Evolutionary conservation across 129 eudicot species (phyloP).

Genomic region (Calendula officinalis): DNA sequence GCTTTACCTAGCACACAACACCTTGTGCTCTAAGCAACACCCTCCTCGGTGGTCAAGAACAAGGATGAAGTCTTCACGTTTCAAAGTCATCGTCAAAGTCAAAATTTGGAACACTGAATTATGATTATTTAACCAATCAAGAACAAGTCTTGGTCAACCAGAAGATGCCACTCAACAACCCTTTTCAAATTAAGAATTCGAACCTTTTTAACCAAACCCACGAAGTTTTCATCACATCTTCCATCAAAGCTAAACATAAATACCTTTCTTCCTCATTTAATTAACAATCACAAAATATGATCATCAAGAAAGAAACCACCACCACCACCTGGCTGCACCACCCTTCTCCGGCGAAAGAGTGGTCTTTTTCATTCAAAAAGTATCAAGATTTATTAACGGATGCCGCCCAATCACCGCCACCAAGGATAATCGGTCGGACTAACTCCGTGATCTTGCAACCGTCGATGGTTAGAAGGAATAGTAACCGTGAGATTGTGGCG

Average conservation of each 20-base stretch:
- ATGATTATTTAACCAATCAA: constrained; percentile 10
- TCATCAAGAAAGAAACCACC: constrained; percentile 36
- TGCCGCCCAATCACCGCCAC: background rate
- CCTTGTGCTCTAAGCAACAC: too few species aligned
- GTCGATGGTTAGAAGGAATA: constrained; percentile 7
- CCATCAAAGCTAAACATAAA: background rate
- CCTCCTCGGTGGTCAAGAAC: too few species aligned
- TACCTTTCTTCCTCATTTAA: constrained; percentile 17
- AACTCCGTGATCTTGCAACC: constrained; percentile 8
- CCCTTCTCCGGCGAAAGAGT: constrained; percentile 28
- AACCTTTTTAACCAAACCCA: constrained; percentile 7
- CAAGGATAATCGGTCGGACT: background rate
- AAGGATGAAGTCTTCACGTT: background rate
- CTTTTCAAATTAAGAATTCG: constrained; percentile 14
- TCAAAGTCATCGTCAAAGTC: constrained; percentile 22
- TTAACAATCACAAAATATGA: constrained; percentile 23
- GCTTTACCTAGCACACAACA: too few species aligned
- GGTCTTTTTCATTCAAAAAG: constrained; percentile 24
- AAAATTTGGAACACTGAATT: background rate
- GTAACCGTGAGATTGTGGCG: constrained; percentile 6
- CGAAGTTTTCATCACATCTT: background rate
- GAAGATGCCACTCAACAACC: constrained; percentile 29
- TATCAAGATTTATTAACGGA: constrained; percentile 23
- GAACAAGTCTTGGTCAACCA: constrained; percentile 30
- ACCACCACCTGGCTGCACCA: constrained; percentile 18